These are phyloP conservation scores for Tremella fuciformis DNA, from an alignment of 768 basidiomycete species.

Conservation along the genomic window DNA sequence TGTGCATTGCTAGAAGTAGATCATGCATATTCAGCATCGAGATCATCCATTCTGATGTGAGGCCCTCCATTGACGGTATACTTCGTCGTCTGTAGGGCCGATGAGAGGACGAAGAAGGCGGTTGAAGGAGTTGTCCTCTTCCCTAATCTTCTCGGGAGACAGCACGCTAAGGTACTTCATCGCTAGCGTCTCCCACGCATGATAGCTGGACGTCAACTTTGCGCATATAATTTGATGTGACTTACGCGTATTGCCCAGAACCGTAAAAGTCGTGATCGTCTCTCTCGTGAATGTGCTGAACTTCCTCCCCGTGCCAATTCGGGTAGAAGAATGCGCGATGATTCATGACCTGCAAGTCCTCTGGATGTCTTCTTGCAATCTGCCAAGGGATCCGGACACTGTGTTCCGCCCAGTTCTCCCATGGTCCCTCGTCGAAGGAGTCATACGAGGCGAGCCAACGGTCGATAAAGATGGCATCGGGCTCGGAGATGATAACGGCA, in stretches of 20 bases:
- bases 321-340: conserved; percentile 53
- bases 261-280: conserved; percentile 42
- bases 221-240: neutral
- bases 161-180: conserved; percentile 49
- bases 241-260: conserved; percentile 49
- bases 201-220: conserved; percentile 45
- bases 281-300: conserved; percentile 43
- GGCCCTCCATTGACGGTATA: conserved; percentile 31
- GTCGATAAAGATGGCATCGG: conserved; percentile 47
- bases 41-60: neutral
- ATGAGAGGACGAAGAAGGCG: conserved; percentile 48
- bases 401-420: conserved; percentile 45
- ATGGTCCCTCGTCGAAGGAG: conserved; percentile 32
- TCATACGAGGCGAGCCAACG: conserved; percentile 50
- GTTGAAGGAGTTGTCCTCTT: conserved; percentile 46
- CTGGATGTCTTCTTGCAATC: conserved; percentile 46
- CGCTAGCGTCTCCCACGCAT: conserved; percentile 53
- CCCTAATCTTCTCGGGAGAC: conserved; percentile 40
- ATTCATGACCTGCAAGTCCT: conserved; percentile 48
- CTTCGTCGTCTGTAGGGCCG: conserved; percentile 40
- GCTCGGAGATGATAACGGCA: conserved; percentile 48
- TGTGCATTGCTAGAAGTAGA: neutral
- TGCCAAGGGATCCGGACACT: conserved; percentile 50
- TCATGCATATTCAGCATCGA: conserved; percentile 19
- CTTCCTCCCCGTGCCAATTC: conserved; percentile 51